A percentile compares a stretch with the other conserved stretches of the same genome.
Evolutionary conservation across 306 rosid species (phyloP).

Genomic region (Cyclanthera cordifolia): DNA sequence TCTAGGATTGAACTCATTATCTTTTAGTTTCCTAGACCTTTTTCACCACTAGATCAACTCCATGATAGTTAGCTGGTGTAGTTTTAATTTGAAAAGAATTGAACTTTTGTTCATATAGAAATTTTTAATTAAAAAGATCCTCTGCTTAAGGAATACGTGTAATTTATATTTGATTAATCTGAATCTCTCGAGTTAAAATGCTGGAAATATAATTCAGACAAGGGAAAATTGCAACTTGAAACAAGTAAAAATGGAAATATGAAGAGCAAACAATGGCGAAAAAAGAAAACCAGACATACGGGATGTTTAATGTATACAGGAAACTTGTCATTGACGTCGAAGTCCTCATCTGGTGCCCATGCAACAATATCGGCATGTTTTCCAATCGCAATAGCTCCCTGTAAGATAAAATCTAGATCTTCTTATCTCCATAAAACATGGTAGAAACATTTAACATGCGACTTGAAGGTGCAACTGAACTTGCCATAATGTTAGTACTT

Average conservation of each 20-base stretch:
- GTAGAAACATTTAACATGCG: neutral
- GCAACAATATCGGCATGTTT: constrained; percentile 78
- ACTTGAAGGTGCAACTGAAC: constrained; percentile 2
- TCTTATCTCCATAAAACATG: neutral
- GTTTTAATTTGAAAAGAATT: neutral
- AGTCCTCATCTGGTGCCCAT: constrained; percentile 82
- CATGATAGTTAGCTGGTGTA: neutral
- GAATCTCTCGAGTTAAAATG: neutral
- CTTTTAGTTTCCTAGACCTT: too few species aligned
- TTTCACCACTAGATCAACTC: too few species aligned
- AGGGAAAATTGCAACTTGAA: neutral
- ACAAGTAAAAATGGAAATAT: neutral
- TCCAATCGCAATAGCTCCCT: constrained; percentile 75
- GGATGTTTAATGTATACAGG: constrained; percentile 57
- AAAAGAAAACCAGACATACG: constrained; percentile 26
- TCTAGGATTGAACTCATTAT: too few species aligned
- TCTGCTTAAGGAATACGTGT: neutral
- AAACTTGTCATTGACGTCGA: constrained; percentile 41
- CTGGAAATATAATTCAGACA: neutral
- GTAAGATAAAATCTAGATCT: constrained; percentile 12
- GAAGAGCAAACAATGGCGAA: neutral
- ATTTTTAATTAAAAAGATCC: neutral
- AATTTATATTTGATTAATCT: neutral
- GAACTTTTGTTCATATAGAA: neutral
- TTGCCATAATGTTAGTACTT: neutral